A percentile compares a stretch with the other conserved stretches of the same genome.
Conservation (phyloP, 2,329 filamentous ascomycete species). For the Verticillium tricorpus region DNA sequence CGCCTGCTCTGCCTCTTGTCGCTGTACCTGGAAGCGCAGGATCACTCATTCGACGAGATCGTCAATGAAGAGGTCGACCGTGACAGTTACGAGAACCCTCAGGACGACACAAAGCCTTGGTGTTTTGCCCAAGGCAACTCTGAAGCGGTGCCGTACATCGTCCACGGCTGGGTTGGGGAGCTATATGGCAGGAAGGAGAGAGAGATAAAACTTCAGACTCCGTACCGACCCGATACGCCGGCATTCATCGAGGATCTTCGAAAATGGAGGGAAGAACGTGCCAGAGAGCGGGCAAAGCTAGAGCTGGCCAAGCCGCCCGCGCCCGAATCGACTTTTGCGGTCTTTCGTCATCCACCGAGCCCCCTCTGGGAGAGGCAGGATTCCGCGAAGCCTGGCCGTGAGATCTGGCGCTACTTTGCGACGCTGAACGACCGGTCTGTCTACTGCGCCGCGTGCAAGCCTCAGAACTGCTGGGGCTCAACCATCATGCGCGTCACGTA, state of each 20-base stretch:
- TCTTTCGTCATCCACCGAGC: not conserved
- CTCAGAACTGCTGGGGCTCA: conserved; percentile 5
- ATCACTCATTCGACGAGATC: not conserved
- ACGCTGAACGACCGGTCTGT: not conserved
- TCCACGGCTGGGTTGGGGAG: not conserved
- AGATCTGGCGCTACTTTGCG: not conserved
- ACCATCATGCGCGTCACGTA: conserved; percentile 7
- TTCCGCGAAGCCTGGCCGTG: not conserved
- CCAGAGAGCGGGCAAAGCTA: not conserved
- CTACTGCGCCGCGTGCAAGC: not conserved
- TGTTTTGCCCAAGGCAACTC: not conserved
- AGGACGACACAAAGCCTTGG: not conserved
- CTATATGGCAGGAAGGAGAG: not conserved
- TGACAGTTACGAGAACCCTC: not conserved
- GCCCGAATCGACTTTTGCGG: not conserved
- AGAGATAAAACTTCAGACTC: fast-evolving
- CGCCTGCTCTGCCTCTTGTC: not conserved
- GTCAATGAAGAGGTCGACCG: not conserved
- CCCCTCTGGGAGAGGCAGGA: not conserved
- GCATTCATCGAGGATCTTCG: not conserved
- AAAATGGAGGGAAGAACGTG: not conserved
- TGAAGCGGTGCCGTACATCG: not conserved
- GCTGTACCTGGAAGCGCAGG: not conserved
- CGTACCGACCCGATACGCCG: not conserved
- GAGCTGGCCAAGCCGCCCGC: not conserved